phyloP scores from a whole-genome alignment of 2,329 filamentous ascomycete species.

The Colletotrichum eleusines region DNA sequence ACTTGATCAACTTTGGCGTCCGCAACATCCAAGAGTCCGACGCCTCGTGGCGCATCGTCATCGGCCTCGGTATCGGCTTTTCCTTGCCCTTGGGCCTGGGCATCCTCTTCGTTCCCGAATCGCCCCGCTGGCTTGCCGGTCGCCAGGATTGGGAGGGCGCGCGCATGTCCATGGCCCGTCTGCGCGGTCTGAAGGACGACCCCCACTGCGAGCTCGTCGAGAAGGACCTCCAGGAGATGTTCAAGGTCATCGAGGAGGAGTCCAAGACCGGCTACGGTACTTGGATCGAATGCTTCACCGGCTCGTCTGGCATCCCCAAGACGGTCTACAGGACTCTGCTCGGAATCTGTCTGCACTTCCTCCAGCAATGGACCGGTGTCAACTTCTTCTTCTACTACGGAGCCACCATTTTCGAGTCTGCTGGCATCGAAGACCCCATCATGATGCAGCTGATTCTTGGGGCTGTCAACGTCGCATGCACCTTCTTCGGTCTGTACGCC shows the following conservation, averaged over 20 bases:
- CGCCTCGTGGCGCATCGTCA: slow-evolving; percentile 72
- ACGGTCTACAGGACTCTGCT: slow-evolving; percentile 74
- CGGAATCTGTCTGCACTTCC: slow-evolving; percentile 72
- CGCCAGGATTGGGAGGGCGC: slow-evolving; percentile 61
- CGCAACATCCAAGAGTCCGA: slow-evolving; percentile 55
- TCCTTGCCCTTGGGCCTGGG: slow-evolving; percentile 65
- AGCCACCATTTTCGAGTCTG: slow-evolving; percentile 75
- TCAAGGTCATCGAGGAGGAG: slow-evolving; percentile 60
- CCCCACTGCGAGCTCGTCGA: slow-evolving; percentile 59
- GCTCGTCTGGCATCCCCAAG: slow-evolving; percentile 63
- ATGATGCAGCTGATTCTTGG: slow-evolving; percentile 76
- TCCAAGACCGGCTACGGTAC: slow-evolving; percentile 58
- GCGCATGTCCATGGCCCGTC: slow-evolving; percentile 63
- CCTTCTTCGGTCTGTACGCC: slow-evolving; percentile 75
- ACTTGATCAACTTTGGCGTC: slow-evolving; percentile 67
- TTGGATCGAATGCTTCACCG: slow-evolving; percentile 72
- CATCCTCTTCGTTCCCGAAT: slow-evolving; percentile 67
- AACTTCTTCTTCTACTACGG: slow-evolving; percentile 76
- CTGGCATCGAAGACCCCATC: slow-evolving; percentile 75
- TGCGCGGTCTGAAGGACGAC: slow-evolving; percentile 64
- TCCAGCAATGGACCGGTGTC: slow-evolving; percentile 74
- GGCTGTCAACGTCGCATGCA: slow-evolving; percentile 76
- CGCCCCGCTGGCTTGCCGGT: slow-evolving; percentile 67
- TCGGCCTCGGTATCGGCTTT: slow-evolving; percentile 66
- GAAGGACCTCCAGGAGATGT: slow-evolving; percentile 66